Evolutionary conservation across 2,329 filamentous ascomycete species (phyloP), one percentile per base, ranked within the genome.

Genomic region (Stromatinia cepivora): DNA sequence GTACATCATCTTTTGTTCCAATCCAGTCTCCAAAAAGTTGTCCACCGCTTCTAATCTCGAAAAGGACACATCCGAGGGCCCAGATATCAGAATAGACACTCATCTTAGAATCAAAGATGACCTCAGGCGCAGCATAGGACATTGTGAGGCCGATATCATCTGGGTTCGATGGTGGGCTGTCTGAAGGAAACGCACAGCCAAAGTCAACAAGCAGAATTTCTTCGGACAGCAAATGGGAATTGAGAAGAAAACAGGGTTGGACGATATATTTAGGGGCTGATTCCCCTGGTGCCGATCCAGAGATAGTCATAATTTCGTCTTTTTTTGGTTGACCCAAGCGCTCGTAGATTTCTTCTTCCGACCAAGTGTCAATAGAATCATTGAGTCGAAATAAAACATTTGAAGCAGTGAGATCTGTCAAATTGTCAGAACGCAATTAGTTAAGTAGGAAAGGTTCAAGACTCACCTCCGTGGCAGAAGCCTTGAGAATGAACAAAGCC

Each of bases 131-230:
- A 46, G 64, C 68, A 66, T 73, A 73, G 15, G 62, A 62, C 36
- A 66, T 69, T 50, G 70, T 67, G 4, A 69, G 70, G n/a, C 69
- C 64, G 22, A 70, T 66, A 22, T 59, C 11, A 59, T 59, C 7
- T 39, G 22, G 31, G 52, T 71, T 65, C 1, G 36, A 7, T 15
- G 70, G 69, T 15, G 70, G 62, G 20, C 70, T 25, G 4, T 63
- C 54, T 34, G 42, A 53, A 28, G 67, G 45, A 31, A 71, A 73
- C 15, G 69, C 58, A 15, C 68, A 66, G 42, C 69, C 70, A 50
- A 73, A 73, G 50, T 73, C 71, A 42, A 73, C 68, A 10, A 73
- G 69, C 50, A 71, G 63, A 54, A 73, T 71, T 11, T 70, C 53
- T 22, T 71, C 70, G 6, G 69, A 70, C 9, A 71, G 54, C 65